Conservation (phyloP, 768 basidiomycete genomes). For the Rhodosporidiobolus sp. region DNA sequence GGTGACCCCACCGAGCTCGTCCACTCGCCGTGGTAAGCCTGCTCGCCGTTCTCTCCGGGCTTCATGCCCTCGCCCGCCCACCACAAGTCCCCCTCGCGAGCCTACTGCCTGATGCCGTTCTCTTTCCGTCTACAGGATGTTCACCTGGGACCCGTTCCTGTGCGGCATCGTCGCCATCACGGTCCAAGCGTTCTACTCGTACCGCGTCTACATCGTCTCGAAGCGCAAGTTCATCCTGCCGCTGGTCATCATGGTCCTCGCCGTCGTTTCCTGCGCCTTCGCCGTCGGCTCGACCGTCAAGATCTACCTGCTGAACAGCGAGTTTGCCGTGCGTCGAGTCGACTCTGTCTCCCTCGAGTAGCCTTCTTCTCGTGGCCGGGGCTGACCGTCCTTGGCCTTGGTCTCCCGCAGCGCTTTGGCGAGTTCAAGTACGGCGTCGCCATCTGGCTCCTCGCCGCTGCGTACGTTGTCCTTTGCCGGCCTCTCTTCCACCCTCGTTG, state of each 20-base stretch:
- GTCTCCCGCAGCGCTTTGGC: conserved; percentile 3
- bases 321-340: conserved; percentile 1
- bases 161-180: conserved; percentile 12
- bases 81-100: background rate
- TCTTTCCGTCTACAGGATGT: background rate
- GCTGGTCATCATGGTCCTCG: conserved; percentile 4
- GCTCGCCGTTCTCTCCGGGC: conserved; percentile 5
- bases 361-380: background rate
- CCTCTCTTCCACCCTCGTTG: background rate
- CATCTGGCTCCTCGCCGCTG: conserved; percentile 5
- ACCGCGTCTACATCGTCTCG: conserved; percentile 12
- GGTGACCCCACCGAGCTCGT: conserved; percentile 6
- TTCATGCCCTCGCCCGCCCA: background rate
- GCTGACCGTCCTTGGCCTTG: too few relatives aligned
- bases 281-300: conserved; percentile 14
- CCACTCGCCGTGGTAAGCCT: conserved; percentile 7
- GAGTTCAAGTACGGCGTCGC: conserved; percentile 17
- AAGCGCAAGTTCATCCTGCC: background rate
- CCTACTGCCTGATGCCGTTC: background rate
- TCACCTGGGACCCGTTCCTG: conserved; percentile 20
- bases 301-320: conserved; percentile 17
- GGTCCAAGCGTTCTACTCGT: conserved; percentile 7
- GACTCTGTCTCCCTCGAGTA: background rate
- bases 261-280: conserved; percentile 2
- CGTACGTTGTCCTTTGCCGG: too few relatives aligned